Evolutionary conservation across 176 grass and related monocot species (phyloP), one percentile per base, ranked within the genome.

Genomic region (Aegilops tauschii): DNA sequence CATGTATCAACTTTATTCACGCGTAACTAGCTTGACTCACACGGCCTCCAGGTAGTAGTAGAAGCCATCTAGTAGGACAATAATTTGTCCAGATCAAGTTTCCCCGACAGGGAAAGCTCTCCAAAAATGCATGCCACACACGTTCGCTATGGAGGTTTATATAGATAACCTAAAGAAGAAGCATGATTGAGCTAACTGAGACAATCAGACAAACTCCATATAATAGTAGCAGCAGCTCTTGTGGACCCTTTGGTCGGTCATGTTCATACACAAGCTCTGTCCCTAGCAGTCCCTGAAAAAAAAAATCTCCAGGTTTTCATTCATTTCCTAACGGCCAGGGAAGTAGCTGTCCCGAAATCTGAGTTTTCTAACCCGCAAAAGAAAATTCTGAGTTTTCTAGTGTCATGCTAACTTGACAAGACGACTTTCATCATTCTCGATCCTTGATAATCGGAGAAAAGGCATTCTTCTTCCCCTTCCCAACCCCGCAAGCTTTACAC

Each of bases 211-310:
- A 31, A 31, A 18, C 18, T 69, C 18, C 74, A 16, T 47, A 31
- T 2, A 27, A 54, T 8, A 81, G 12, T 52, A 18, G 34, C 2
- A n/a, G 4, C 32, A 61, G 37, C 65, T 39, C 1, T 72, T 70
- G 27, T 49, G 49, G 80, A 83, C 80, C 50, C 69, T 74, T 12
- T 35, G 28, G 54, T 3, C n/a, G 67, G 67, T 73, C 77, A 61
- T 73, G 47, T 47, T 87, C 63, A 71, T 31, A 59, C 58, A 20
- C 21, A 73, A 17, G 42, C 12, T 16, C 17, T 36, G 9, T 35
- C 12, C 69, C 9, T 25, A 13, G 0, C 21, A 5, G 13, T 8
- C 16, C 17, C 31, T 34, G 65, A 18, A 68, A 34, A 63, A n/a
- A 64, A 64, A 27, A 23, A 27, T 3, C 61, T 63, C 23, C 14